Evolutionary conservation across 2,329 filamentous ascomycete species (phyloP).

Genomic region (Colletotrichum gigasporum): DNA sequence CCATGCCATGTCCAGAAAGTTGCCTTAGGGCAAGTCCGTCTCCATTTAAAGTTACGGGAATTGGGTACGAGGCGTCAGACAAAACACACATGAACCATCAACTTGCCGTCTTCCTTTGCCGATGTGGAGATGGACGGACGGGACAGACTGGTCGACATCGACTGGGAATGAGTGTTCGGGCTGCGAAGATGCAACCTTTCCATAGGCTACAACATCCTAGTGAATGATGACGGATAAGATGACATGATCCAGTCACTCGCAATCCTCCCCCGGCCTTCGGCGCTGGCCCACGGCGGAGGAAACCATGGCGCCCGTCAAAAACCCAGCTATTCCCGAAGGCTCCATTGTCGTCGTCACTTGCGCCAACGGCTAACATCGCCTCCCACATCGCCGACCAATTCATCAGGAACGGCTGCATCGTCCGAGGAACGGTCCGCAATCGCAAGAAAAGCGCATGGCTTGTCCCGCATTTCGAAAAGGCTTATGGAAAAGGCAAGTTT

Average conservation of each 20-base stretch:
- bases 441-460: conserved; percentile 44
- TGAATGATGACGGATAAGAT: no score
- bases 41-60: neutral
- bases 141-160: neutral
- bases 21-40: no score
- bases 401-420: conserved; percentile 49
- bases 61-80: neutral
- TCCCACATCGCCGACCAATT: conserved; percentile 50
- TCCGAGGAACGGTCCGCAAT: conserved; percentile 55
- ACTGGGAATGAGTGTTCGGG: no score
- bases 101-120: neutral
- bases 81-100: neutral
- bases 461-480: conserved; percentile 38
- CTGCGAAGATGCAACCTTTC: no score
- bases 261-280: no score
- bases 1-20: no score
- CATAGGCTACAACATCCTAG: no score
- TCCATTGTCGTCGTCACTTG: conserved; percentile 52
- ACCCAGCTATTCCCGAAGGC: conserved; percentile 36
- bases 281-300: no score
- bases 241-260: no score
- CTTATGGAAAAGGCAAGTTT: conserved; percentile 44
- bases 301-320: conserved; percentile 1
- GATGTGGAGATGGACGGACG: neutral
- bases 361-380: conserved; percentile 51